Evolutionary conservation across 352 stramenopile genomes (phyloP).

Genomic region (Phytophthora pseudosyringae): DNA sequence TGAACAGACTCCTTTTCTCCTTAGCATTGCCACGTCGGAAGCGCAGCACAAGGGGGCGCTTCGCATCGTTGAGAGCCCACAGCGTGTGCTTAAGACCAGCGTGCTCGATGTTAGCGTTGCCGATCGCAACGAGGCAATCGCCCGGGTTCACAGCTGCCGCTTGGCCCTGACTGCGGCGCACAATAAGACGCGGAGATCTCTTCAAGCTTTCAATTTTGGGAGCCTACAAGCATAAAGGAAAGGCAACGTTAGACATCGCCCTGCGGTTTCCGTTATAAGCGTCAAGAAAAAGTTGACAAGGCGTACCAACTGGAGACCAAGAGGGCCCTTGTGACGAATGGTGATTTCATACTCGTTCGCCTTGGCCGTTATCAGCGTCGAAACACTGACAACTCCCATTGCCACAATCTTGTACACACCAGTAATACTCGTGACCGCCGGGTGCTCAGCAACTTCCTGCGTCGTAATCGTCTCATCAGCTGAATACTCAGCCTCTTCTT

Average conservation of each 20-base stretch:
- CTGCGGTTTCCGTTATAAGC: not conserved
- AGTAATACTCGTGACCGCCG: constrained; percentile 78
- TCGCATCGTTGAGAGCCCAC: constrained; percentile 82
- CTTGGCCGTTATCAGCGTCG: constrained; percentile 71
- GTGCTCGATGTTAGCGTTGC: constrained; percentile 85
- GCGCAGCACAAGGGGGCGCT: constrained; percentile 74
- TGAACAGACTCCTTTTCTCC: constrained; percentile 82
- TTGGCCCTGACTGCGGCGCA: constrained; percentile 75
- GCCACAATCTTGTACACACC: constrained; percentile 83
- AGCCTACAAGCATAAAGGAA: constrained; percentile 33
- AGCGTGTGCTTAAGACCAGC: constrained; percentile 86
- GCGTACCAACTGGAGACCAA: constrained; percentile 74
- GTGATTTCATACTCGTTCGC: constrained; percentile 85
- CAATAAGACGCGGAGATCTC: constrained; percentile 74
- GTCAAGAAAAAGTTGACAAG: constrained; percentile 4
- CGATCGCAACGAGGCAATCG: constrained; percentile 82
- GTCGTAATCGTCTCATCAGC: constrained; percentile 76
- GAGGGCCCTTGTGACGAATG: constrained; percentile 60
- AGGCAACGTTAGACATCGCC: constrained; percentile 10
- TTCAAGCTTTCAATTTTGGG: constrained; percentile 52
- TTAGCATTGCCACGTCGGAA: constrained; percentile 83
- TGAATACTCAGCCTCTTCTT: constrained; percentile 55
- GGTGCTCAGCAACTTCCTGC: constrained; percentile 72
- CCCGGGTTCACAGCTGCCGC: constrained; percentile 78
- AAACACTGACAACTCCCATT: constrained; percentile 84